These are phyloP conservation scores for Cicer yamashitae DNA, from an alignment of 306 rosid species.

Conservation along the genomic window DNA sequence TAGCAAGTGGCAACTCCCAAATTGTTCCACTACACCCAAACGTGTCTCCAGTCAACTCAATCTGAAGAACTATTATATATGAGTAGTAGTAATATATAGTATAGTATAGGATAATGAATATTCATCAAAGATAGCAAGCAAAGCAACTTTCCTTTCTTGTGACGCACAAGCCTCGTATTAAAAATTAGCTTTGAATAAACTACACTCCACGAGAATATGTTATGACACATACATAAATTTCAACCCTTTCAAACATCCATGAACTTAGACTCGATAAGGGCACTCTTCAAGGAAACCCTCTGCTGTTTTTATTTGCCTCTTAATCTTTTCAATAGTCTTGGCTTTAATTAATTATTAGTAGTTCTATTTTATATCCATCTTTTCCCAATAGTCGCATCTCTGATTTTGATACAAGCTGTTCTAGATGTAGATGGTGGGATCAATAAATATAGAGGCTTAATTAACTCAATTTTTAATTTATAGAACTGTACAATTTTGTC, in stretches of 20 bases:
- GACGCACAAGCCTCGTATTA: not conserved
- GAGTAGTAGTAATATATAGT: not conserved
- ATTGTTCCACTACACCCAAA: not conserved
- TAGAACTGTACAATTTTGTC: no score
- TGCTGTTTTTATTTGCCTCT: not conserved
- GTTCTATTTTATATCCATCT: no score
- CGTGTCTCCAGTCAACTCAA: conserved; percentile 15
- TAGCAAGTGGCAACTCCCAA: not conserved
- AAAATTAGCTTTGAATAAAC: not conserved
- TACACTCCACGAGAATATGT: not conserved
- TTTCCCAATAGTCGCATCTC: no score
- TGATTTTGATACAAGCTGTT: no score
- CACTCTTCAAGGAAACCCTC: not conserved
- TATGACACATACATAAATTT: conserved; percentile 10
- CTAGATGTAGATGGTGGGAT: no score
- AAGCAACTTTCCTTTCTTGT: not conserved
- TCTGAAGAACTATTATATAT: no score
- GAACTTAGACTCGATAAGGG: conserved; percentile 45
- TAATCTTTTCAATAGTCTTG: not conserved
- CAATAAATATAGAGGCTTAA: no score
- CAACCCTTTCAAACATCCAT: conserved; percentile 40
- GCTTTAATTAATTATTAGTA: not conserved
- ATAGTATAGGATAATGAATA: not conserved
- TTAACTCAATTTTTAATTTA: no score
- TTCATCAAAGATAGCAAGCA: not conserved